A percentile compares a stretch with the other conserved stretches of the same genome.
These are phyloP conservation scores for Botrytis squamosa DNA, from an alignment of 2,329 filamentous ascomycete species.

Conservation along the genomic window DNA sequence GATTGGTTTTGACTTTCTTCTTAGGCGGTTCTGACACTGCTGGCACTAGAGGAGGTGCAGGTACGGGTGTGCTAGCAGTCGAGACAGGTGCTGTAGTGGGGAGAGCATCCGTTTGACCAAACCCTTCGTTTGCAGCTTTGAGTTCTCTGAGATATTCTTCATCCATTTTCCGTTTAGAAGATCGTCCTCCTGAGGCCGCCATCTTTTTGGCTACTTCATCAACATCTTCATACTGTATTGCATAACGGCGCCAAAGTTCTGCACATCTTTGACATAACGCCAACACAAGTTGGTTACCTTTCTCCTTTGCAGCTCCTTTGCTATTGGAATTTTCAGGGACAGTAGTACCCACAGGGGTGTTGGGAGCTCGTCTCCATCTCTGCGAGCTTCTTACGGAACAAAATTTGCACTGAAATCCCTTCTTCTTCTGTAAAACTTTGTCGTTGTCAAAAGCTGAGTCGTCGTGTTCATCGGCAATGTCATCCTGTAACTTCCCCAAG, in stretches of 20 bases:
- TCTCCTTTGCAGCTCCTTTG: constrained; percentile 69
- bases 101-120: constrained; percentile 45
- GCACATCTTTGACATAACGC: constrained; percentile 89
- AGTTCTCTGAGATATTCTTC: constrained; percentile 83
- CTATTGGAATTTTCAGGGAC: constrained; percentile 62
- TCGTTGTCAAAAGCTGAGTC: constrained; percentile 93
- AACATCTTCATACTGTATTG: constrained; percentile 90
- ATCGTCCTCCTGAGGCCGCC: constrained; percentile 72
- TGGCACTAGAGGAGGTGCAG: constrained; percentile 28
- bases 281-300: constrained; percentile 69
- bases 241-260: constrained; percentile 92
- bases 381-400: constrained; percentile 76
- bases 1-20: constrained; percentile 60
- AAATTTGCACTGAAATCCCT: constrained; percentile 90
- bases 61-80: constrained; percentile 33
- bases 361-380: constrained; percentile 89
- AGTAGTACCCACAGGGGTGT: constrained; percentile 67
- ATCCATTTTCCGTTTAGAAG: constrained; percentile 85
- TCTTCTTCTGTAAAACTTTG: constrained; percentile 74
- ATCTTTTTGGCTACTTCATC: constrained; percentile 91
- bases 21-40: constrained; percentile 54
- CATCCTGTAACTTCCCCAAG: constrained; percentile 77
- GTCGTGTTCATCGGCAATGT: constrained; percentile 87
- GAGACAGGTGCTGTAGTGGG: constrained; percentile 26
- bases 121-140: constrained; percentile 61